Evolutionary conservation across 2,329 filamentous ascomycete species (phyloP).

Genomic region (Byssothecium circinans): DNA sequence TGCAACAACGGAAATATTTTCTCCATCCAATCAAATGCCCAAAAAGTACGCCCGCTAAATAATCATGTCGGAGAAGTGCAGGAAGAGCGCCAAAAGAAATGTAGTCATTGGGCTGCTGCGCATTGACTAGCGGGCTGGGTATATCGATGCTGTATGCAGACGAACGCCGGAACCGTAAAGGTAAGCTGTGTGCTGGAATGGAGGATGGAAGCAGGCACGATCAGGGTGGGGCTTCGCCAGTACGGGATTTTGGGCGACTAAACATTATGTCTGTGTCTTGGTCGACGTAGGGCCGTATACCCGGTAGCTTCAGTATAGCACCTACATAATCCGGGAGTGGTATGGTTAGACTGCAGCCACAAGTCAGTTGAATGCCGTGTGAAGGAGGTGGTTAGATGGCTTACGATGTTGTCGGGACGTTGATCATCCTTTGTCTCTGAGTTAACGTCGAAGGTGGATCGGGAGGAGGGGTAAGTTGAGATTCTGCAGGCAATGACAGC

Average conservation of each 20-base stretch:
- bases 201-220: neutral
- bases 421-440: neutral
- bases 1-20: neutral
- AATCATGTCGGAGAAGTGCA: neutral
- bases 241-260: neutral
- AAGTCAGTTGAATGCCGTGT: neutral
- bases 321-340: neutral
- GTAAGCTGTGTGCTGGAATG: neutral
- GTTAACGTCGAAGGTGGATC: neutral
- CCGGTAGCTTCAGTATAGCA: neutral
- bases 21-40: neutral
- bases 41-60: neutral
- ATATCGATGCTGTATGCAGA: neutral
- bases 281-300: neutral
- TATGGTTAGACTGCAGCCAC: neutral
- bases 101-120: too few species aligned
- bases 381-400: neutral
- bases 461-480: constrained; percentile 3
- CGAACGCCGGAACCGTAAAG: neutral
- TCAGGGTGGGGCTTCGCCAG: neutral
- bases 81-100: neutral
- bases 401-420: neutral
- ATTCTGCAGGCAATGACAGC: neutral
- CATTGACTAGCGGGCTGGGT: neutral
- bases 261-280: neutral